Conservation (phyloP, 2,329 filamentous ascomycete species). For the Didymella keratinophila region DNA sequence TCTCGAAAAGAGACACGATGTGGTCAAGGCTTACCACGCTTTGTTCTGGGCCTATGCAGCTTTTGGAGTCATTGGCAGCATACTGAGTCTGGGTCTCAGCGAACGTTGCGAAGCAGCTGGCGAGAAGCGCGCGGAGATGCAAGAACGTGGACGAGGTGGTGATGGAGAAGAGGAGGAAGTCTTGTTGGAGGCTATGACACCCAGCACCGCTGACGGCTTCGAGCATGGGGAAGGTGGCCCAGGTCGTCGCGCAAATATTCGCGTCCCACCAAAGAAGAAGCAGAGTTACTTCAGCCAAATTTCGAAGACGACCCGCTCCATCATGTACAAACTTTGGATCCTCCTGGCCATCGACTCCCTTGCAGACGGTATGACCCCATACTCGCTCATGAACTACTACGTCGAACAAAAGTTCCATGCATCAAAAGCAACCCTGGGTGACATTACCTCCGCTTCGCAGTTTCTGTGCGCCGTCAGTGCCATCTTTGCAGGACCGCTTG, state of each 20-base stretch:
- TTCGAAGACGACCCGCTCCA: conserved; percentile 62
- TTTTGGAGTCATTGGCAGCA: conserved; percentile 52
- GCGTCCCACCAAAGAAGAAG: conserved; percentile 37
- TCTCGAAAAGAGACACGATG: conserved; percentile 49
- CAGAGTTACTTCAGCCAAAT: conserved; percentile 59
- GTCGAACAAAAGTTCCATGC: conserved; percentile 47
- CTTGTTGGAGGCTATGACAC: conserved; percentile 44
- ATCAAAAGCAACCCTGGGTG: conserved; percentile 64
- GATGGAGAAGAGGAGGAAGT: conserved; percentile 46
- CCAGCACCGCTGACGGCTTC: conserved; percentile 43
- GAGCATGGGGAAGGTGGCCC: conserved; percentile 31
- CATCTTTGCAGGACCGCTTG: conserved; percentile 65
- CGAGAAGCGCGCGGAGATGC: conserved; percentile 38
- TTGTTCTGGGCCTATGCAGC: conserved; percentile 56
- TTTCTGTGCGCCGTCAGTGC: conserved; percentile 63
- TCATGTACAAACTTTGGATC: conserved; percentile 72
- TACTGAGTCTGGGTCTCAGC: conserved; percentile 52
- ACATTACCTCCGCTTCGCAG: conserved; percentile 60
- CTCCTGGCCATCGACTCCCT: conserved; percentile 70
- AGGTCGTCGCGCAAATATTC: conserved; percentile 27
- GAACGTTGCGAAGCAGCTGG: conserved; percentile 51
- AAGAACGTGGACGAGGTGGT: conserved; percentile 28
- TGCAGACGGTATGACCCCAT: conserved; percentile 66
- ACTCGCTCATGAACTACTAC: conserved; percentile 49
- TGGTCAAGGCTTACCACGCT: conserved; percentile 50